Conservation (phyloP, 352 stramenopile genomes). For the Phytophthora hybrid region DNA sequence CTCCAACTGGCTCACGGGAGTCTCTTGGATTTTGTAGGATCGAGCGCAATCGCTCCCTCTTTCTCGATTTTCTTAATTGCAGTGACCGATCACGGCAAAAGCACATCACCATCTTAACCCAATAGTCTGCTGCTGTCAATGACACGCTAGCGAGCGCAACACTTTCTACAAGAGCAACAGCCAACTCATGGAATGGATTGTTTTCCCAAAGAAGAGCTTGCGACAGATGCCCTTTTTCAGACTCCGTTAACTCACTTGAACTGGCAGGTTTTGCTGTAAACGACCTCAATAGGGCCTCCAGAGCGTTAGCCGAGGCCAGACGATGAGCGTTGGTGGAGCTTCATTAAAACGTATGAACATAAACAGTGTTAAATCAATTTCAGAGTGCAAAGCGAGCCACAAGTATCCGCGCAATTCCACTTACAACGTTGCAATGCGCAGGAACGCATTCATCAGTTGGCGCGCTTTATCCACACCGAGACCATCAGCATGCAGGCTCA, state of each 20-base stretch:
- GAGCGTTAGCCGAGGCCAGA: constrained; percentile 27
- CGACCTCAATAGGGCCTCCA: constrained; percentile 45
- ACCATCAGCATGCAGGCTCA: constrained; percentile 29
- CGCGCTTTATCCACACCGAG: constrained; percentile 15
- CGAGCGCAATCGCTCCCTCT: not conserved
- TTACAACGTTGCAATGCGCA: constrained; percentile 34
- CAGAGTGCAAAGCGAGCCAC: constrained; percentile 2
- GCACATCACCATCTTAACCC: constrained; percentile 37
- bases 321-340: constrained; percentile 36
- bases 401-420: constrained; percentile 17
- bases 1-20: not conserved
- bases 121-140: constrained; percentile 31
- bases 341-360: constrained; percentile 16
- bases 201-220: constrained; percentile 39
- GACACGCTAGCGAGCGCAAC: constrained; percentile 34
- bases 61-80: constrained; percentile 11
- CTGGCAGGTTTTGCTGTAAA: constrained; percentile 20
- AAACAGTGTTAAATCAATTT: constrained; percentile 1
- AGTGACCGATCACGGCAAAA: constrained; percentile 19
- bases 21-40: not conserved
- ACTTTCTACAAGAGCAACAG: constrained; percentile 32
- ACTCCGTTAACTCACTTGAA: not conserved
- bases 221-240: constrained; percentile 12
- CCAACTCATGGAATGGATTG: constrained; percentile 34
- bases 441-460: constrained; percentile 24